Percentiles rank a stretch among this genome's conserved stretches.
Conservation (phyloP, 2,329 filamentous ascomycete genomes). For the Diaporthe australafricana region DNA sequence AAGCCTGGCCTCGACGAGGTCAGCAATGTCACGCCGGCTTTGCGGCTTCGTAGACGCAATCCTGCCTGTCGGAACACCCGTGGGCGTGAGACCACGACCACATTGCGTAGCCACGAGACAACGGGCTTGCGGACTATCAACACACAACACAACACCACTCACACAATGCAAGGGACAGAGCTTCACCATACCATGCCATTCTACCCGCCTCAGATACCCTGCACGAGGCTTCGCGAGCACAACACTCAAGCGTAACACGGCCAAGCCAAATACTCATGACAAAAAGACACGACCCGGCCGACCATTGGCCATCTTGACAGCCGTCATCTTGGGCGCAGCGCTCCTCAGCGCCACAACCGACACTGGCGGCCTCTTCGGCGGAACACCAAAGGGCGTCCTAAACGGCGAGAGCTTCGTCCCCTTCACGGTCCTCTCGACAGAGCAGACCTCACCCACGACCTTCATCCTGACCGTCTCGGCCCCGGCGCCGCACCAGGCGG, state of each 20-base stretch:
- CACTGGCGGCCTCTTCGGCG: slow-evolving; percentile 1
- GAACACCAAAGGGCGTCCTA: slow-evolving; percentile 49
- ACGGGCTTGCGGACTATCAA: not conserved
- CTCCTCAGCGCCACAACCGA: slow-evolving; percentile 6
- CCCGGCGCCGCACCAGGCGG: slow-evolving; percentile 34
- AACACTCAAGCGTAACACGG: not conserved
- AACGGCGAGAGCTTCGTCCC: slow-evolving; percentile 72
- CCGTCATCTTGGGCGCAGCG: not conserved
- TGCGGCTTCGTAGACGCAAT: not conserved
- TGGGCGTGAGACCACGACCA: not conserved
- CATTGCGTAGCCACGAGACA: not conserved
- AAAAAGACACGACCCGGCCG: not conserved
- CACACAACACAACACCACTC: not conserved
- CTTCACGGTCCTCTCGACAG: slow-evolving; percentile 72
- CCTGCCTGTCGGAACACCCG: not conserved
- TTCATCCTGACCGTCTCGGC: slow-evolving; percentile 73
- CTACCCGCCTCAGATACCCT: rapidly evolving
- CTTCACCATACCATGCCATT: rapidly evolving
- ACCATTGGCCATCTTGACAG: not conserved
- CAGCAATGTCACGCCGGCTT: not conserved
- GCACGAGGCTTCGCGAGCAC: not conserved
- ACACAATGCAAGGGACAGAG: not conserved
- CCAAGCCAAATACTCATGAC: not conserved
- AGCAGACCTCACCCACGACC: slow-evolving; percentile 73
- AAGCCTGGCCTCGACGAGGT: not conserved